Evolutionary conservation across 2,329 filamentous ascomycete species (phyloP), one percentile per base, ranked within the genome.

Genomic region (Neofusicoccum cordaticola): DNA sequence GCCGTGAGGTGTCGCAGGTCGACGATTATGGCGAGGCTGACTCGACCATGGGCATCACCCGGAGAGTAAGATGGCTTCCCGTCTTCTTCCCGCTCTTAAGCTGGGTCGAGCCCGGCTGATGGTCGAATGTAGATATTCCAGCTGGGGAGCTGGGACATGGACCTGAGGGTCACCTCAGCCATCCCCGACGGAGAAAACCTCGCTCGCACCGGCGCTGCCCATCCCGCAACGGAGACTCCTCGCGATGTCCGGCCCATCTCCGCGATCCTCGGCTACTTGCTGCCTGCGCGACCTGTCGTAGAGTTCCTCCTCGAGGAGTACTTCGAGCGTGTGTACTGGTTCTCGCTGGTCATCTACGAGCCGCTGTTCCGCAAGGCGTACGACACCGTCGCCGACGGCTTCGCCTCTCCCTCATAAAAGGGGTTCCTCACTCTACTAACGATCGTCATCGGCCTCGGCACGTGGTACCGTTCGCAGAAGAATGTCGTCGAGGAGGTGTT

Each of bases 241-340:
- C 64, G 62, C 45, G 64, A 74, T 44, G 68, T 70, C 15, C 60
- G 68, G 7, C 68, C 70, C 4, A 71, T 74, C n/a, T 66, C 69
- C 19, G 66, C 68, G 34, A 68, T 77, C 2, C 37, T 79, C 7
- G 71, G 71, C 3, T 67, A 67, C 45, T 52, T 69, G 6, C 62
- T 80, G 13, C 78, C 78, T 5, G 47, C 72, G 1, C 66, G 68
- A 9, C 66, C 73, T 1, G 47, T 73, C 5, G 71, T 77, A 47
- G 66, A 71, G n/a, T 63, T 69, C 17, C 69, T 80, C 1, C 53
- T 81, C 9, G 77, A 80, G 63, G 73, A 77, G 17, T 81, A 81
- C 56, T 78, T 80, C 60, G 71, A 75, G 56, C 68, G 77, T 1
- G 74, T 81, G 15, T 78, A 81, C 68, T 82, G 79, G 79, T 81